phyloP scores from a whole-genome alignment of 192 early-diverging fungal genomes.

The Linnemannia schmuckeri region DNA sequence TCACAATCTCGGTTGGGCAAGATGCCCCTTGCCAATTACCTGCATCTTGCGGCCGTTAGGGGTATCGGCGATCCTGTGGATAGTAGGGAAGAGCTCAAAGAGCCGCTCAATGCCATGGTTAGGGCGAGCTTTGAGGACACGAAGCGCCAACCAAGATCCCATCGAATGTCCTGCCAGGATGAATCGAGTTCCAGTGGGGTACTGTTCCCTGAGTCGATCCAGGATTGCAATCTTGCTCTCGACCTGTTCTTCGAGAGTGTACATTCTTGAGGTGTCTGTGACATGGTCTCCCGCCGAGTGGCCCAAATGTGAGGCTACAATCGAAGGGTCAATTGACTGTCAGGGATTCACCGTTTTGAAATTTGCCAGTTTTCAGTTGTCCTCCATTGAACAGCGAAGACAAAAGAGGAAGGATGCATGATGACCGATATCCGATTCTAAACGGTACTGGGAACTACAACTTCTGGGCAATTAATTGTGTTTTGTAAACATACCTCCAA shows the following conservation, averaged over 20 bases:
- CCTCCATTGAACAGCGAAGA: background rate
- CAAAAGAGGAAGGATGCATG: background rate
- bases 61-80: conserved; percentile 82
- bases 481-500: conserved; percentile 62
- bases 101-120: conserved; percentile 72
- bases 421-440: background rate
- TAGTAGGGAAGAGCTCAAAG: conserved; percentile 84
- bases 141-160: conserved; percentile 69
- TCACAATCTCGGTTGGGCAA: background rate
- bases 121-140: conserved; percentile 71
- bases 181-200: conserved; percentile 61
- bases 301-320: conserved; percentile 69
- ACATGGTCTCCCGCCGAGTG: conserved; percentile 64
- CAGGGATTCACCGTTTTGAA: background rate
- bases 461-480: background rate
- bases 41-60: conserved; percentile 77
- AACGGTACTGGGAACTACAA: background rate
- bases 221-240: conserved; percentile 76
- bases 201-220: conserved; percentile 65
- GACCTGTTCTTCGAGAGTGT: conserved; percentile 73
- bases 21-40: conserved; percentile 33
- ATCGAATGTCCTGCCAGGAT: conserved; percentile 77
- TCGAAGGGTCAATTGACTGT: background rate
- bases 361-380: background rate
- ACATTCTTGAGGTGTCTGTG: conserved; percentile 34